Percentiles rank a stretch among this genome's conserved stretches.
Conservation (phyloP, 768 basidiomycete genomes). For the Kwoniella sp. region DNA sequence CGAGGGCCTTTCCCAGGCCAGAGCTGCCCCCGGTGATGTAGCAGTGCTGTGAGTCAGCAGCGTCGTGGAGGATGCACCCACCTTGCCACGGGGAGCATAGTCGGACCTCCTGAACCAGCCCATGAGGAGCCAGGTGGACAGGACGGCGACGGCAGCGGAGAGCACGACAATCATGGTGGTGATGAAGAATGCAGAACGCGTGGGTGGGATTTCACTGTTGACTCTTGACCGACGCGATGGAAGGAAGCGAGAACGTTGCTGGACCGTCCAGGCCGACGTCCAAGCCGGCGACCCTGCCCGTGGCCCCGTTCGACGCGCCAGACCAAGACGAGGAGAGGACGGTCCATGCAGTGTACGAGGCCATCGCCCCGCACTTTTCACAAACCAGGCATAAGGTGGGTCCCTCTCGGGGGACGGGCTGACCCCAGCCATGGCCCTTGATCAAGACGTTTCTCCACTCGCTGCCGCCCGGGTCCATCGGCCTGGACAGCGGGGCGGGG, state of each 20-base stretch:
- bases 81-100: conserved; percentile 37
- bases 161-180: too few species aligned
- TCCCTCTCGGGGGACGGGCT: background rate
- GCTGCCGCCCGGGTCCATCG: conserved; percentile 72
- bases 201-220: background rate
- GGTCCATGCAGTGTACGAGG: conserved; percentile 50
- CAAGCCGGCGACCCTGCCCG: conserved; percentile 32
- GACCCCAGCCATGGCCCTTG: conserved; percentile 77
- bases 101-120: conserved; percentile 18
- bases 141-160: background rate
- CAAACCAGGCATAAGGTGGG: conserved; percentile 51
- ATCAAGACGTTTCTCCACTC: conserved; percentile 68
- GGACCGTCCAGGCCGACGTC: background rate
- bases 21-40: conserved; percentile 80
- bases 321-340: conserved; percentile 36
- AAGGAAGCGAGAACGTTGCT: background rate
- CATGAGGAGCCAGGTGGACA: conserved; percentile 6
- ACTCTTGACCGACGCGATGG: background rate
- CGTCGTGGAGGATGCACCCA: conserved; percentile 7
- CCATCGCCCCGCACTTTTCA: conserved; percentile 50
- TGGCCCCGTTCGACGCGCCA: conserved; percentile 9
- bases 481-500: conserved; percentile 90
- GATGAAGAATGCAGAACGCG: background rate
- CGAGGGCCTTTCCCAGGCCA: conserved; percentile 73
- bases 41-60: conserved; percentile 59